Conservation (phyloP, 23 red algal genomes). For the Cyanidioschyzon merolae region DNA sequence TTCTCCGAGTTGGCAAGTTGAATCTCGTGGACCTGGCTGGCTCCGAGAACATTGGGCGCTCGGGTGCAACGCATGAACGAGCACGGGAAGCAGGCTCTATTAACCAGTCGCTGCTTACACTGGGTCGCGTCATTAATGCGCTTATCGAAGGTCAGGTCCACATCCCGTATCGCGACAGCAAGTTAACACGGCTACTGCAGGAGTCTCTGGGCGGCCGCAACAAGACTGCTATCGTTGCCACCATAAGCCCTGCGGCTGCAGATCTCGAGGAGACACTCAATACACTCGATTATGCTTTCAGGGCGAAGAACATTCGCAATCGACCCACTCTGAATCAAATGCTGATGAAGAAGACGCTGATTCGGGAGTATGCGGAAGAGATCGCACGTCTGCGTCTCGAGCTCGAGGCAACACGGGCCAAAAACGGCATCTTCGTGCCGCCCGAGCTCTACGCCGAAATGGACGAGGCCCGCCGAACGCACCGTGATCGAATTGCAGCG, state of each 20-base stretch:
- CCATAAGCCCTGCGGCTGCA: conserved; percentile 46
- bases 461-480: conserved; percentile 14
- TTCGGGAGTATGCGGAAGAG: conserved; percentile 75
- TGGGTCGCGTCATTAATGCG: conserved; percentile 89
- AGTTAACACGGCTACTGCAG: conserved; percentile 89
- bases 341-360: conserved; percentile 62
- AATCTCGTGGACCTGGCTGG: conserved; percentile 98
- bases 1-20: conserved; percentile 95
- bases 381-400: conserved; percentile 56
- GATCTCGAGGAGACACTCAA: conserved; percentile 79
- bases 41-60: conserved; percentile 76
- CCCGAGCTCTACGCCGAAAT: conserved; percentile 66
- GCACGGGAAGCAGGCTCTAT: conserved; percentile 94
- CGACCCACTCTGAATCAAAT: conserved; percentile 90
- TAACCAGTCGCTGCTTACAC: conserved; percentile 90
- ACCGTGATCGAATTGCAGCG: conserved; percentile 20
- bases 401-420: conserved; percentile 64
- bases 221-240: conserved; percentile 95
- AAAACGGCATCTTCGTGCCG: conserved; percentile 86
- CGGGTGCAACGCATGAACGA: conserved; percentile 46
- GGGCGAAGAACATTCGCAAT: conserved; percentile 99
- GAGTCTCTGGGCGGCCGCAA: conserved; percentile 89
- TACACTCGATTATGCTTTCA: conserved; percentile 88
- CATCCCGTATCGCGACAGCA: conserved; percentile 88
- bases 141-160: conserved; percentile 87